phyloP scores from a whole-genome alignment of 768 basidiomycete genomes.

The Rhizopogon rudus region DNA sequence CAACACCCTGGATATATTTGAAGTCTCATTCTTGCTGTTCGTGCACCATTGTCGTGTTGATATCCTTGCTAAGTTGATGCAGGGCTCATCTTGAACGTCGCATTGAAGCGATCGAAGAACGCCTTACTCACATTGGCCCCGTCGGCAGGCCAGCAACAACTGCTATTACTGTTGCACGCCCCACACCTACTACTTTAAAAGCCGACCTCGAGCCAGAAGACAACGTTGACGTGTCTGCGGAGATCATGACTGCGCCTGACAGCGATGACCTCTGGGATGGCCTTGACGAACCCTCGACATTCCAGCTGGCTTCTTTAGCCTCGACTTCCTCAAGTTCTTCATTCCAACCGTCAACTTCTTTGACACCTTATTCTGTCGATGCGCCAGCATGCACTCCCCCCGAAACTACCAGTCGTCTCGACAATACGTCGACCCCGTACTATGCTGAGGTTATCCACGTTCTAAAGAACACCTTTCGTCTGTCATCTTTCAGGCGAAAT shows the following conservation, averaged over 20 bases:
- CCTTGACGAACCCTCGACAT: slow-evolving; percentile 33
- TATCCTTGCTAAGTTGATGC: slow-evolving; percentile 14
- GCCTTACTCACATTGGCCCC: slow-evolving; percentile 20
- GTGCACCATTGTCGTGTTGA: slow-evolving; percentile 3
- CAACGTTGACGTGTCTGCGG: slow-evolving; percentile 12
- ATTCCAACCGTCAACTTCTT: slow-evolving; percentile 1
- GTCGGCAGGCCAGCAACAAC: neutral
- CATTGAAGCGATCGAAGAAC: slow-evolving; percentile 32
- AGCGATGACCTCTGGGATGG: slow-evolving; percentile 48
- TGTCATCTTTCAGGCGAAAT: slow-evolving; percentile 70
- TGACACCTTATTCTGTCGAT: slow-evolving; percentile 8
- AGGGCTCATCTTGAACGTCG: slow-evolving; percentile 35
- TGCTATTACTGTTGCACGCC: neutral
- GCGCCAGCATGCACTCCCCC: slow-evolving; percentile 7
- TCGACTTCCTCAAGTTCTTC: no score
- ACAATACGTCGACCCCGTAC: slow-evolving; percentile 27
- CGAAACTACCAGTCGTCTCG: slow-evolving; percentile 12
- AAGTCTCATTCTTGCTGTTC: neutral
- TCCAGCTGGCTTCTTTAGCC: slow-evolving; percentile 16
- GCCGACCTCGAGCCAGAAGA: neutral
- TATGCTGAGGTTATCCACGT: slow-evolving; percentile 26
- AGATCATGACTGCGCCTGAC: slow-evolving; percentile 20
- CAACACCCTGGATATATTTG: neutral
- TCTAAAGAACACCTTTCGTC: slow-evolving; percentile 45
- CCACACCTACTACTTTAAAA: neutral